Percentiles rank a stretch among this genome's conserved stretches.
phyloP scores from a whole-genome alignment of 225 moss, liverwort and hornwort genomes.

The Bryum argenteum region DNA sequence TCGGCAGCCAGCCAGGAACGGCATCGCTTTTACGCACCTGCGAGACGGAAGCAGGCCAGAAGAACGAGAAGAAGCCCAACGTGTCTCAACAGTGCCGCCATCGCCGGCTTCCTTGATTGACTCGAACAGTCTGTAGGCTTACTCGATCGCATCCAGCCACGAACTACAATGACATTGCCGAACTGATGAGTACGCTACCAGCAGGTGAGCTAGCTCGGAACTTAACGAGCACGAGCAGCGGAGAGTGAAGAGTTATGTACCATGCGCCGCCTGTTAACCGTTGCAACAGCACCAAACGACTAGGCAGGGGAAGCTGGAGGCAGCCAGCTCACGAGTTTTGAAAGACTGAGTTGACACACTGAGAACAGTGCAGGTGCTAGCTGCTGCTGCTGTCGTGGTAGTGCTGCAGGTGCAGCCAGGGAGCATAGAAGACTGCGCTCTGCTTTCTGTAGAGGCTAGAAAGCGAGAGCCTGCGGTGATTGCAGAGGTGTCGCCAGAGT shows the following conservation, averaged over 20 bases:
- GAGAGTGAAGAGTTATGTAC: neutral
- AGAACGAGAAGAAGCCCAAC: conserved; percentile 19
- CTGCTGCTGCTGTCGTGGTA: conserved; percentile 19
- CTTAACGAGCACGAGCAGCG: neutral
- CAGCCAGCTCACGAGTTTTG: conserved; percentile 10
- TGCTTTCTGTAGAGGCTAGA: no score
- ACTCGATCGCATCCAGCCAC: neutral
- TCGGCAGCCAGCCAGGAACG: no score
- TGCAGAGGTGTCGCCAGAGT: no score
- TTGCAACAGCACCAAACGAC: conserved; percentile 22
- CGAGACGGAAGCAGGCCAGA: conserved; percentile 34
- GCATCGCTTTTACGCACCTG: conserved; percentile 21
- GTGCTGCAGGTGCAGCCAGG: no score
- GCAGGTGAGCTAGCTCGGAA: no score
- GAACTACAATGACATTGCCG: conserved; percentile 5
- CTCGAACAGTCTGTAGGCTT: no score
- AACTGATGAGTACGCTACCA: no score
- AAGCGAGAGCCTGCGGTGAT: no score
- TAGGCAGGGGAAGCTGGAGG: no score
- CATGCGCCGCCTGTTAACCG: conserved; percentile 10
- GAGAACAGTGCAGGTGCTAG: conserved; percentile 20
- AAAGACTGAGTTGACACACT: neutral
- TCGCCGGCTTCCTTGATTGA: conserved; percentile 9
- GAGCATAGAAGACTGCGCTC: neutral
- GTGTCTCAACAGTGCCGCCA: conserved; percentile 34